Conservation (phyloP, 2,329 filamentous ascomycete genomes). For the Xylariaceae sp. region DNA sequence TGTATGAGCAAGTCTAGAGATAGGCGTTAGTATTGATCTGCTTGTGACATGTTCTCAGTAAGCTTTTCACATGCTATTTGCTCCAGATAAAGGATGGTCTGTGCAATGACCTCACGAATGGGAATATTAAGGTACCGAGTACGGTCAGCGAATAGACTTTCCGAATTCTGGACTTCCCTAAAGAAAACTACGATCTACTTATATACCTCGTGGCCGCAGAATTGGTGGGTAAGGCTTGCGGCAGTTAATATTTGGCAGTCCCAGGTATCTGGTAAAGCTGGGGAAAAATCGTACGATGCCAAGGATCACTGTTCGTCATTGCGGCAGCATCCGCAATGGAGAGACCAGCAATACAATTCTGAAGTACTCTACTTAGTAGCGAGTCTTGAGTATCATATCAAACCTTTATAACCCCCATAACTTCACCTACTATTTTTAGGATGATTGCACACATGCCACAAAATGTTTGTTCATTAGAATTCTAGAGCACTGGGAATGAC, state of each 20-base stretch:
- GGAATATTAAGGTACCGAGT: neutral
- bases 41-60: neutral
- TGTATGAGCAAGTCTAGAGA: neutral
- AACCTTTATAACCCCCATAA: no score
- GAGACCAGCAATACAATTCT: no score
- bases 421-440: neutral
- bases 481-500: neutral
- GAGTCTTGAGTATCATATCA: no score
- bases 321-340: constrained; percentile 22
- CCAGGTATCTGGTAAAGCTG: constrained; percentile 22
- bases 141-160: constrained; percentile 12
- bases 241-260: neutral
- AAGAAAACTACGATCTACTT: neutral
- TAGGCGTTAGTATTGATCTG: neutral
- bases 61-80: neutral
- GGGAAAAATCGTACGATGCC: constrained; percentile 33
- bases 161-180: no score
- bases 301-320: constrained; percentile 29
- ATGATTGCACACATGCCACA: neutral
- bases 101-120: constrained; percentile 14
- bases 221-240: constrained; percentile 12
- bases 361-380: neutral
- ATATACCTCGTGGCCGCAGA: constrained; percentile 6
- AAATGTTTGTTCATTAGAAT: neutral
- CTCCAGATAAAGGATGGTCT: neutral